Evolutionary conservation across 352 stramenopile species (phyloP).

Genomic region (Phytophthora vignae): DNA sequence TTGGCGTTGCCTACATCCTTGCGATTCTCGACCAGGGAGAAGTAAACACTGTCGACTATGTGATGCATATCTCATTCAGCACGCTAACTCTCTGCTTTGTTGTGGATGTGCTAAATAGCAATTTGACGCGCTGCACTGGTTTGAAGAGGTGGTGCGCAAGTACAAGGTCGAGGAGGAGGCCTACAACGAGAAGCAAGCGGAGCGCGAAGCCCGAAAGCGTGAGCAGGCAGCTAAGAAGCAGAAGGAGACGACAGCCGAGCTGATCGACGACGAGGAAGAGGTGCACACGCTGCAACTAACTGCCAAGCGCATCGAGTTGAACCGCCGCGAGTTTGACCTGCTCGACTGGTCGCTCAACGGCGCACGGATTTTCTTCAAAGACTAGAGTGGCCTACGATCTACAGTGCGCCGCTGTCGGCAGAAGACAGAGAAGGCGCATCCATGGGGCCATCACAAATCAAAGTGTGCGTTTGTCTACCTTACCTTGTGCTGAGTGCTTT

Average conservation of each 20-base stretch:
- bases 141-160: conserved; percentile 89
- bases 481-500: neutral
- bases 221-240: conserved; percentile 82
- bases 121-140: conserved; percentile 93
- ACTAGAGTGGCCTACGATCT: conserved; percentile 38
- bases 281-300: conserved; percentile 89
- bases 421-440: conserved; percentile 23
- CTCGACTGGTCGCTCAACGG: conserved; percentile 93
- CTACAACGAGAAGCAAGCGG: conserved; percentile 87
- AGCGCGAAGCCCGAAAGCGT: conserved; percentile 79
- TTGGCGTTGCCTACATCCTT: conserved; percentile 94
- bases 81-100: neutral
- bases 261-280: conserved; percentile 90
- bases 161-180: conserved; percentile 84
- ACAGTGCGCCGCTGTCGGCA: conserved; percentile 12
- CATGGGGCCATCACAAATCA: neutral
- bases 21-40: conserved; percentile 91
- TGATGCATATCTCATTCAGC: neutral
- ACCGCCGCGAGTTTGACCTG: conserved; percentile 90
- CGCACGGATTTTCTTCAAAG: conserved; percentile 94
- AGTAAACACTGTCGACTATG: conserved; percentile 30
- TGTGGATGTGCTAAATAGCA: conserved; percentile 41
- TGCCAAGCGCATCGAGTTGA: conserved; percentile 87
- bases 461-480: neutral
- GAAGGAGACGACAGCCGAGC: conserved; percentile 84